phyloP scores from a whole-genome alignment of 768 basidiomycete species.

The Suillus clintonianus region DNA sequence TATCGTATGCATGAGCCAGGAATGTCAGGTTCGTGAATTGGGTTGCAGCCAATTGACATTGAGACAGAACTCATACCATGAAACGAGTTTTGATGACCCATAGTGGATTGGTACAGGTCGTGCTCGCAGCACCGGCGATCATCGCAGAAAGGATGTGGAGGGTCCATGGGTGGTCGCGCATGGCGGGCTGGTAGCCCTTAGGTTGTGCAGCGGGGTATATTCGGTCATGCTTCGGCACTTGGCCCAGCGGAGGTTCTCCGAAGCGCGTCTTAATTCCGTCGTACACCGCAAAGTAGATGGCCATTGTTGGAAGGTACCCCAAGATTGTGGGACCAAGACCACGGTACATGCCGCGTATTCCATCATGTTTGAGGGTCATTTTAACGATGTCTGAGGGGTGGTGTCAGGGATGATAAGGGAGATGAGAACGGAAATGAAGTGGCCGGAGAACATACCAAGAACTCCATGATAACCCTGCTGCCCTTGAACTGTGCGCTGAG shows the following conservation, averaged over 20 bases:
- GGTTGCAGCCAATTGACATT: conserved; percentile 3
- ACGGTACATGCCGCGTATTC: conserved; percentile 88
- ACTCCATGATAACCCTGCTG: conserved; percentile 78
- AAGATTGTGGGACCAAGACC: conserved; percentile 97
- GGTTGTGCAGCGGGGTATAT: conserved; percentile 82
- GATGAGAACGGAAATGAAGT: conserved; percentile 10
- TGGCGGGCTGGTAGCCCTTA: conserved; percentile 81
- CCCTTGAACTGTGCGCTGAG: conserved; percentile 75
- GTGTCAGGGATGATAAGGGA: conserved; percentile 18
- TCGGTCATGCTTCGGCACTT: conserved; percentile 38
- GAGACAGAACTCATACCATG: conserved; percentile 66
- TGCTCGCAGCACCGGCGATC: conserved; percentile 92
- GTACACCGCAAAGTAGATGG: conserved; percentile 97
- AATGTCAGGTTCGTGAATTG: conserved; percentile 12
- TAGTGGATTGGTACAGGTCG: conserved; percentile 90
- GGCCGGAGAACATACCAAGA: conserved; percentile 49
- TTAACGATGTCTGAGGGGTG: conserved; percentile 50
- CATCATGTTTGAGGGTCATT: conserved; percentile 62
- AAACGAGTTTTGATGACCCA: conserved; percentile 99
- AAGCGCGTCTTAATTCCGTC: conserved; percentile 89
- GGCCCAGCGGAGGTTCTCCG: conserved; percentile 62
- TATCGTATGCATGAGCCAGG: conserved; percentile 28
- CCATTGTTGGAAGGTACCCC: conserved; percentile 98
- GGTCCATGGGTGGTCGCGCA: conserved; percentile 82
- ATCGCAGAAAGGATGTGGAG: conserved; percentile 94